phyloP scores from a whole-genome alignment of 2,329 filamentous ascomycete genomes.

The Penicillium sp. region DNA sequence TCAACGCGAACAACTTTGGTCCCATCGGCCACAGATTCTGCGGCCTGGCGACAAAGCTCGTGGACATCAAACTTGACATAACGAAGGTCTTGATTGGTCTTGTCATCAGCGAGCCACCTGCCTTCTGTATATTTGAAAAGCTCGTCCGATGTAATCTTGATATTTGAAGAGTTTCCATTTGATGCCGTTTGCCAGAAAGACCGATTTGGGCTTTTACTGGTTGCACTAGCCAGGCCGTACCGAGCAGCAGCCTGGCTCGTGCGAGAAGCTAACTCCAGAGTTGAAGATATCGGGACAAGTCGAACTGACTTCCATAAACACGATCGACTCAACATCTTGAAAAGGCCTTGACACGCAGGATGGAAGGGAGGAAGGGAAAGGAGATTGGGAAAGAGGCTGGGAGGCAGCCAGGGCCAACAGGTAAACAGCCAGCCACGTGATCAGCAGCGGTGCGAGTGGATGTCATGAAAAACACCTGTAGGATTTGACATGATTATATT shows the following conservation, averaged over 20 bases:
- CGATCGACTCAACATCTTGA: neutral
- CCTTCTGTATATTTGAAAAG: conserved; percentile 36
- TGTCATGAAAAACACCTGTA: too few relatives aligned
- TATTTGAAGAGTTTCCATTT: neutral
- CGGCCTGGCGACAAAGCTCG: conserved; percentile 32
- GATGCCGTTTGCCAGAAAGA: neutral
- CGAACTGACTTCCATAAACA: neutral
- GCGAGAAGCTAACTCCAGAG: neutral
- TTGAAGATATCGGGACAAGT: neutral
- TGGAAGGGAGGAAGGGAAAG: too few relatives aligned
- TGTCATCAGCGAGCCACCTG: conserved; percentile 31
- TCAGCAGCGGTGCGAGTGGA: too few relatives aligned
- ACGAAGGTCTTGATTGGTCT: conserved; percentile 21
- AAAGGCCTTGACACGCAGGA: neutral
- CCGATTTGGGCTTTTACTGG: neutral
- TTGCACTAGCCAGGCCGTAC: neutral
- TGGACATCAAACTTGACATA: conserved; percentile 35
- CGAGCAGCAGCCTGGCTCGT: neutral
- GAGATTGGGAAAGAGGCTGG: too few relatives aligned
- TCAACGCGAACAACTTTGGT: conserved; percentile 29
- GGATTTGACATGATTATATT: too few relatives aligned
- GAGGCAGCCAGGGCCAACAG: too few relatives aligned
- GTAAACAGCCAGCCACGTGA: too few relatives aligned
- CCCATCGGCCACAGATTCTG: conserved; percentile 7
- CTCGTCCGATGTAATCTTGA: conserved; percentile 7